These are phyloP conservation scores for Pestalotiopsis fici DNA, from an alignment of 2,329 filamentous ascomycete species.

Conservation along the genomic window DNA sequence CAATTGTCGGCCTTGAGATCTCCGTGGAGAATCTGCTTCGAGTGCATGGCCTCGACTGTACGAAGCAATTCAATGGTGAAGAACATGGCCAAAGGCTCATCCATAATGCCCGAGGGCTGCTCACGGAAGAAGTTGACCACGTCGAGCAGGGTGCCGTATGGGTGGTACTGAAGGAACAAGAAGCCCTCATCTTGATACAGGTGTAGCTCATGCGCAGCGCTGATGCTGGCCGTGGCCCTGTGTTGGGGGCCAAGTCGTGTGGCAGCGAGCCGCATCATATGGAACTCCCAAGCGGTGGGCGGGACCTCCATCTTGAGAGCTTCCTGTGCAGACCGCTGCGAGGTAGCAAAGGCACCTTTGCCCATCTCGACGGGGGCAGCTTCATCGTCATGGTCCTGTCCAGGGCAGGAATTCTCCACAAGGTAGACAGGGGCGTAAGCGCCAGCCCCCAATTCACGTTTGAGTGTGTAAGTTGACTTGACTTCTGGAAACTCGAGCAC, in stretches of 20 bases:
- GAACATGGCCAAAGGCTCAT: conserved; percentile 92
- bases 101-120: conserved; percentile 75
- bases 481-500: conserved; percentile 68
- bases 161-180: conserved; percentile 82
- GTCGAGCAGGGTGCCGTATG: conserved; percentile 92
- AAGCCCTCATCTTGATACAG: conserved; percentile 89
- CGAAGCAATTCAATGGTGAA: conserved; percentile 90
- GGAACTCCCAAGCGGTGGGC: conserved; percentile 91
- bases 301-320: conserved; percentile 95
- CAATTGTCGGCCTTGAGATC: conserved; percentile 97
- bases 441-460: conserved; percentile 85
- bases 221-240: conserved; percentile 75
- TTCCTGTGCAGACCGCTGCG: conserved; percentile 64
- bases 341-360: conserved; percentile 59
- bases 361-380: conserved; percentile 56
- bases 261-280: conserved; percentile 86
- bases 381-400: conserved; percentile 37
- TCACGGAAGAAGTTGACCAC: conserved; percentile 83
- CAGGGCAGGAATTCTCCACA: conserved; percentile 68
- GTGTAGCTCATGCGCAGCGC: conserved; percentile 87
- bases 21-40: conserved; percentile 80
- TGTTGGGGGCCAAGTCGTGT: conserved; percentile 70
- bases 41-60: conserved; percentile 84
- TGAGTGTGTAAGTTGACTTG: conserved; percentile 72
- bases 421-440: conserved; percentile 96